A percentile compares a stretch with the other conserved stretches of the same genome.
Conservation (phyloP, 2,329 filamentous ascomycete genomes). For the Celoporthe dispersa region DNA sequence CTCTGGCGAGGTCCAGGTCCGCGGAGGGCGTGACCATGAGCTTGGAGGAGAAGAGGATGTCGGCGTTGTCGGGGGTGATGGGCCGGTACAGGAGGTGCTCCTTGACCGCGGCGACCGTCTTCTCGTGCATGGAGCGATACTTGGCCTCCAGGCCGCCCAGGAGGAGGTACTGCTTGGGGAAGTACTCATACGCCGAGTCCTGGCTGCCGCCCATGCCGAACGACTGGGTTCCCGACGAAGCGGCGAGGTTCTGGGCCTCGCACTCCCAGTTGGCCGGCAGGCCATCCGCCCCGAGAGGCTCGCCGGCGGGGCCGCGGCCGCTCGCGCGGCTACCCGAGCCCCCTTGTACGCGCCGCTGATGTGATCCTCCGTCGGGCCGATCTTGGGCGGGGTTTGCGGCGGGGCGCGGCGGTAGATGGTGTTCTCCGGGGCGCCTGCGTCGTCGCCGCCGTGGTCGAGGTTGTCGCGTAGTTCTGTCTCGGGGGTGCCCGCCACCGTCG, state of each 20-base stretch:
- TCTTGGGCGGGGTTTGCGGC: neutral
- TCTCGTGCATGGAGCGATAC: slow-evolving; percentile 74
- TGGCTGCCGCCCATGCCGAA: slow-evolving; percentile 68
- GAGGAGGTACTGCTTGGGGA: slow-evolving; percentile 73
- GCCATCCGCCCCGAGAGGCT: slow-evolving; percentile 43
- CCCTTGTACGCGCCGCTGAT: neutral
- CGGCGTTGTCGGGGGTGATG: slow-evolving; percentile 67
- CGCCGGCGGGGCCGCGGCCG: slow-evolving; percentile 12
- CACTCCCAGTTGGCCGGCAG: slow-evolving; percentile 52
- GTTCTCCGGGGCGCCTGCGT: slow-evolving; percentile 29
- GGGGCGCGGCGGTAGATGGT: slow-evolving; percentile 17
- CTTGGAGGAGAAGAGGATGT: slow-evolving; percentile 76
- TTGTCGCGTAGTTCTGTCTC: slow-evolving; percentile 7
- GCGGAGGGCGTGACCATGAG: slow-evolving; percentile 52
- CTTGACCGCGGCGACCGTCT: slow-evolving; percentile 68
- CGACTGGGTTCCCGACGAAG: slow-evolving; percentile 48
- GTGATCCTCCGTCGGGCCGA: neutral
- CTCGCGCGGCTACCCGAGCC: neutral
- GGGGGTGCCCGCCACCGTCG: neutral
- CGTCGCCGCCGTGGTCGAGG: neutral
- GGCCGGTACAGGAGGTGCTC: slow-evolving; percentile 78
- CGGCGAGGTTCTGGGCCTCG: slow-evolving; percentile 62
- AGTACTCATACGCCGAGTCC: slow-evolving; percentile 75
- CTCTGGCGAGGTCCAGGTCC: slow-evolving; percentile 43
- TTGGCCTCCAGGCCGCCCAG: slow-evolving; percentile 75